Conservation (phyloP, 2,329 filamentous ascomycete species). For the Colletotrichum caudatum region DNA sequence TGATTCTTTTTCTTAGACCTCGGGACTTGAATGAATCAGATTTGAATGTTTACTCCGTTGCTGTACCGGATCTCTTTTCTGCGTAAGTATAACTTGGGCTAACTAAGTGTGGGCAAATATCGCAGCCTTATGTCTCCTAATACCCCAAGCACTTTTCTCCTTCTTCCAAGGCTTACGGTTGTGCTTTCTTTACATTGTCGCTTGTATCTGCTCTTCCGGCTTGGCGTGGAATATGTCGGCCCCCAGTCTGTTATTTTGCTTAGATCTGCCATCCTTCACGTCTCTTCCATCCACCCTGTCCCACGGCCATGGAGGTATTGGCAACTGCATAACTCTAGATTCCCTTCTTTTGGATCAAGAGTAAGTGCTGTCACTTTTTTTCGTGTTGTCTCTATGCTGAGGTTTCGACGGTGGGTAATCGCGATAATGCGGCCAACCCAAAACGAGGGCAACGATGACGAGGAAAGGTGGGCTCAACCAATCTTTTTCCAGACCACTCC, state of each 20-base stretch:
- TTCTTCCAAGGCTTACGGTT: neutral
- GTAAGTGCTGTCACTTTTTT: neutral
- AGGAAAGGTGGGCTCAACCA: neutral
- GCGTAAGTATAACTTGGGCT: neutral
- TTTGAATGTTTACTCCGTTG: neutral
- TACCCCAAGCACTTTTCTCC: neutral
- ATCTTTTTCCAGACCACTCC: neutral
- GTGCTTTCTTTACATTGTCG: too few species aligned
- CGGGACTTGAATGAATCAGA: accelerated
- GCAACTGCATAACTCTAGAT: neutral
- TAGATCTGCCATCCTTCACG: neutral
- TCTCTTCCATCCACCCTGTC: neutral
- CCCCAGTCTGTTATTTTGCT: neutral
- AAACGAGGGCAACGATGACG: neutral
- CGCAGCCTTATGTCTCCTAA: neutral
- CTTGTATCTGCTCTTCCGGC: too few species aligned
- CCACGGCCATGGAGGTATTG: too few species aligned
- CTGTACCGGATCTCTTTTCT: neutral
- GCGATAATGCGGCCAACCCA: neutral
- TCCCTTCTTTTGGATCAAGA: neutral
- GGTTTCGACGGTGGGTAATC: neutral
- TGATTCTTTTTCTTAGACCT: neutral
- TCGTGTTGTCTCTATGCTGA: neutral
- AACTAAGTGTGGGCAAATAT: neutral
- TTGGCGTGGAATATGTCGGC: too few species aligned